Base-by-base conservation (phyloP, 2,329 filamentous ascomycete genomes). In the Cadophora malorum region DNA sequence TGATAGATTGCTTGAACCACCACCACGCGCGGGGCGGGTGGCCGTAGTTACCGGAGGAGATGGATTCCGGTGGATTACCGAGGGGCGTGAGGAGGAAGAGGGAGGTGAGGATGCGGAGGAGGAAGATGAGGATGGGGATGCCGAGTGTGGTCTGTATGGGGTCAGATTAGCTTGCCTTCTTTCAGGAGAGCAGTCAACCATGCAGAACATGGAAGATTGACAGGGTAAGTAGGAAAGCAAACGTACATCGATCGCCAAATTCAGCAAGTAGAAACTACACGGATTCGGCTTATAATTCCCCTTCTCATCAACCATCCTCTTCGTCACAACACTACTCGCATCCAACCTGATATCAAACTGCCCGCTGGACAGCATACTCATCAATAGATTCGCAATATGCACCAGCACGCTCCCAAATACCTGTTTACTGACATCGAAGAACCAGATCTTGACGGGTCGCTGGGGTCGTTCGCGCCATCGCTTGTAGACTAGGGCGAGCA, bases 341-440 rank as follows among this genome's bases (percentile, higher is more conserved):
- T 84, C 83, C 45, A 89, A 79, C 74, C 87, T 86, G 38, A 93
- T 86, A 66, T 87, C 88, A 75, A 98, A 91, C 75, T 92, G 89
- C 3, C 94, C 94, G 65, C 92, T 95, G 0, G 93, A 96, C 73
- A 99, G 86, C 92, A 98, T 93, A 58, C 93, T 96, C 91, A 99
- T 97, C 79, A 97, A 88, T 64, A 99, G 85, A 78, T 99, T 99
- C 73, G 94, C 92, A 55, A 95, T 85, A 81, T 99, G 96, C 41
- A 97, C 89, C 79, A 99, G 85, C 56, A 94, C 90, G 35, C 94
- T 96, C 25, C 96, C 96, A 76, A 98, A 92, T 64, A 99, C 93
- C 83, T 99, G 96, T 83, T 99, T 99, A 38, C 93, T 97, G 28
- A 90, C 96, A 78, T 99, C 96, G 79, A 98, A 99, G 79, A 92